Conservation (phyloP, 225 moss, liverwort and hornwort species). For the Ulota crispa region DNA sequence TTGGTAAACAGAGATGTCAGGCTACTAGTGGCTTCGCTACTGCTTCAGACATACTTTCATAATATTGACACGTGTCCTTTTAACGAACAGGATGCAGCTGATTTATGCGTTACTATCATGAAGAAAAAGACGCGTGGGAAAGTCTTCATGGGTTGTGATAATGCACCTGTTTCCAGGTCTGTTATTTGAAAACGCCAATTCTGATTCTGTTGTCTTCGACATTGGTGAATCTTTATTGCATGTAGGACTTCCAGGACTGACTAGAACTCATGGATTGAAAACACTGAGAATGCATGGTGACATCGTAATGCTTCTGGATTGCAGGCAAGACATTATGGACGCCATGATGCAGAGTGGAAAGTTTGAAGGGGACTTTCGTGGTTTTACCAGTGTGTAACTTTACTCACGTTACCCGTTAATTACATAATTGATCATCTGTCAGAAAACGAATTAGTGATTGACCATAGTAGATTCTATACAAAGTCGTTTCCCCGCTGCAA, state of each 20-base stretch:
- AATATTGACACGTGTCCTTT: neutral
- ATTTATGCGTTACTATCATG: conserved; percentile 74
- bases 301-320: conserved; percentile 22
- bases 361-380: conserved; percentile 67
- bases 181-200: conserved; percentile 4
- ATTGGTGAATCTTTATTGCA: neutral
- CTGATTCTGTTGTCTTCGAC: neutral
- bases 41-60: conserved; percentile 2
- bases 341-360: conserved; percentile 61
- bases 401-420: neutral
- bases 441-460: neutral
- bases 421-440: neutral
- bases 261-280: neutral
- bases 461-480: neutral
- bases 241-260: neutral
- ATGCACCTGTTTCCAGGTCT: conserved; percentile 78
- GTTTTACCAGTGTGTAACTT: conserved; percentile 63
- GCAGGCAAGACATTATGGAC: conserved; percentile 92
- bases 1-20: neutral
- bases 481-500: neutral
- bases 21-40: neutral
- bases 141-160: conserved; percentile 88
- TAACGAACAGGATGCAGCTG: conserved; percentile 79
- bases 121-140: conserved; percentile 50
- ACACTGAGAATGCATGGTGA: conserved; percentile 22